phyloP scores from a whole-genome alignment of 805 yeast species.

The Candida khao-thaluensis region DNA sequence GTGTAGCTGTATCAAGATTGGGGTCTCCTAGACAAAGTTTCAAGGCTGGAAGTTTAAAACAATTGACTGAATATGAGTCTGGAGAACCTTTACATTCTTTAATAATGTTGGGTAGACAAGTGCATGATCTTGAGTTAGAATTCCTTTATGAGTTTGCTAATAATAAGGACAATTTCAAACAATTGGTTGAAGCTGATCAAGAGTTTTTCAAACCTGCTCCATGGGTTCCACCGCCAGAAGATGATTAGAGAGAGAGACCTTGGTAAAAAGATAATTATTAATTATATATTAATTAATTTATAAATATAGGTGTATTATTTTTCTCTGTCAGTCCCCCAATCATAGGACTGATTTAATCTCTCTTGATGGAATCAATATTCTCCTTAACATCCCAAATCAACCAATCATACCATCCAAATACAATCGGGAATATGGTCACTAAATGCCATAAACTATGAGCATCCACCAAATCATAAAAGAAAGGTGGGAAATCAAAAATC shows the following conservation, averaged over 20 bases:
- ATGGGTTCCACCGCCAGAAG: conserved; percentile 49
- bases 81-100: conserved; percentile 95
- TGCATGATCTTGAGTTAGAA: conserved; percentile 89
- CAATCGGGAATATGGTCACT: conserved; percentile 60
- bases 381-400: conserved; percentile 41
- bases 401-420: conserved; percentile 46
- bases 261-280: too few relatives aligned
- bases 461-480: conserved; percentile 62
- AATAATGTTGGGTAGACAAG: conserved; percentile 87
- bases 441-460: conserved; percentile 96
- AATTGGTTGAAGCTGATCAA: conserved; percentile 54
- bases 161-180: conserved; percentile 50
- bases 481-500: conserved; percentile 82
- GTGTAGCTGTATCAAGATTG: conserved; percentile 87
- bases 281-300: too few relatives aligned
- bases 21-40: conserved; percentile 84
- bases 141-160: conserved; percentile 76
- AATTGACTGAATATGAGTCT: conserved; percentile 77
- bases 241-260: conserved; percentile 10
- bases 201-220: conserved; percentile 74
- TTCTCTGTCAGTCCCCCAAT: too few relatives aligned
- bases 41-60: conserved; percentile 79
- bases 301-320: too few relatives aligned
- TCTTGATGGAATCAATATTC: conserved; percentile 26
- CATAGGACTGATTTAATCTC: not conserved